Conservation (phyloP, 163 green algal species). For the Dunaliella salina region DNA sequence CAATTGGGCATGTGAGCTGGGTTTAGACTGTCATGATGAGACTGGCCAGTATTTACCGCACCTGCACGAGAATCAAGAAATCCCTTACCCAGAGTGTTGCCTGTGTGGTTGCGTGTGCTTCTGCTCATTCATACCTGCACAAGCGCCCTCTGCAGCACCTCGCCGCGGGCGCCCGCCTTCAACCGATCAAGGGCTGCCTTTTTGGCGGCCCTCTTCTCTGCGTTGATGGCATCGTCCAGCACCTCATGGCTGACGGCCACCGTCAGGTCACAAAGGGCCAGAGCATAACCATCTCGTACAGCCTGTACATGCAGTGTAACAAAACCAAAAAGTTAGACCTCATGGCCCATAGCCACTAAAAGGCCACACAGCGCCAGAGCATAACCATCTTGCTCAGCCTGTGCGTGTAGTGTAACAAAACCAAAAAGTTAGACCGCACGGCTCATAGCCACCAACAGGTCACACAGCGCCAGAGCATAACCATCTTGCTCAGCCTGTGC, state of each 20-base stretch:
- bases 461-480: neutral
- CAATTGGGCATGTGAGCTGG: too few species aligned
- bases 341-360: neutral
- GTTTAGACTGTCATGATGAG: too few species aligned
- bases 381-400: neutral
- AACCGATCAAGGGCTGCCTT: slow-evolving; percentile 28
- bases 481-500: neutral
- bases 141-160: neutral
- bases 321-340: neutral
- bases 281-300: slow-evolving; percentile 30
- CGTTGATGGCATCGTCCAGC: slow-evolving; percentile 30
- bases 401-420: neutral
- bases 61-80: too few species aligned
- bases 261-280: slow-evolving; percentile 41
- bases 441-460: neutral
- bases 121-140: neutral
- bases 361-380: neutral
- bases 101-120: too few species aligned
- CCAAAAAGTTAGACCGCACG: neutral
- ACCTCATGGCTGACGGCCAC: slow-evolving; percentile 23
- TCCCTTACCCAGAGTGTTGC: too few species aligned
- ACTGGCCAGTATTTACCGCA: too few species aligned
- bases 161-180: too few species aligned
- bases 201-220: slow-evolving; percentile 33
- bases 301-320: slow-evolving; percentile 7